A percentile compares a stretch with the other conserved stretches of the same genome.
phyloP scores from a whole-genome alignment of 805 yeast genomes.

The Ogataea corticis region DNA sequence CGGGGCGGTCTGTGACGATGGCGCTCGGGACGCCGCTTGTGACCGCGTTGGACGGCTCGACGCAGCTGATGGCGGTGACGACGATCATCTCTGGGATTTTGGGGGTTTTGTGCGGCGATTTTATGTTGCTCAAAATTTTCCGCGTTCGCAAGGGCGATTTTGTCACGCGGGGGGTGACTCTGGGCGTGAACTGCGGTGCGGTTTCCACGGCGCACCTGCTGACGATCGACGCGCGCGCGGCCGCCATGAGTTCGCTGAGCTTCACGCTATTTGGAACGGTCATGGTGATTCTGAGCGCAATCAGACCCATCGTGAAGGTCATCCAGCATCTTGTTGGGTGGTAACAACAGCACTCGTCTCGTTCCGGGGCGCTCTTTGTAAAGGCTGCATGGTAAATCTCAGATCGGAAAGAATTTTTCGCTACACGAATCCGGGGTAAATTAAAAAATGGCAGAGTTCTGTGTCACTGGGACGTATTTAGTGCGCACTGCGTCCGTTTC shows the following conservation, averaged over 20 bases:
- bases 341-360: slow-evolving; percentile 11
- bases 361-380: no score
- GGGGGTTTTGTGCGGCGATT: slow-evolving; percentile 69
- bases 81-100: slow-evolving; percentile 75
- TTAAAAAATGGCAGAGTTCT: slow-evolving; percentile 1
- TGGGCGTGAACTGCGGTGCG: slow-evolving; percentile 81
- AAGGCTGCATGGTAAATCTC: not conserved
- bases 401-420: no score
- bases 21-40: slow-evolving; percentile 80
- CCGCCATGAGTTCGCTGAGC: slow-evolving; percentile 71
- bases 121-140: slow-evolving; percentile 43
- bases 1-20: slow-evolving; percentile 76
- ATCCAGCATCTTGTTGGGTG: slow-evolving; percentile 50
- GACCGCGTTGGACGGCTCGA: slow-evolving; percentile 64
- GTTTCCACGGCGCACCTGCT: slow-evolving; percentile 77
- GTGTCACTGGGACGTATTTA: not conserved
- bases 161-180: slow-evolving; percentile 72
- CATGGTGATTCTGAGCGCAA: slow-evolving; percentile 68
- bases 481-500: slow-evolving; percentile 16
- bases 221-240: slow-evolving; percentile 73
- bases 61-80: slow-evolving; percentile 73
- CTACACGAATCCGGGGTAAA: slow-evolving; percentile 1
- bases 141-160: slow-evolving; percentile 62
- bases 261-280: slow-evolving; percentile 73
- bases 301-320: slow-evolving; percentile 51